These are phyloP conservation scores for Chlorella sp. DNA, from an alignment of 139 green algal species.

Conservation along the genomic window DNA sequence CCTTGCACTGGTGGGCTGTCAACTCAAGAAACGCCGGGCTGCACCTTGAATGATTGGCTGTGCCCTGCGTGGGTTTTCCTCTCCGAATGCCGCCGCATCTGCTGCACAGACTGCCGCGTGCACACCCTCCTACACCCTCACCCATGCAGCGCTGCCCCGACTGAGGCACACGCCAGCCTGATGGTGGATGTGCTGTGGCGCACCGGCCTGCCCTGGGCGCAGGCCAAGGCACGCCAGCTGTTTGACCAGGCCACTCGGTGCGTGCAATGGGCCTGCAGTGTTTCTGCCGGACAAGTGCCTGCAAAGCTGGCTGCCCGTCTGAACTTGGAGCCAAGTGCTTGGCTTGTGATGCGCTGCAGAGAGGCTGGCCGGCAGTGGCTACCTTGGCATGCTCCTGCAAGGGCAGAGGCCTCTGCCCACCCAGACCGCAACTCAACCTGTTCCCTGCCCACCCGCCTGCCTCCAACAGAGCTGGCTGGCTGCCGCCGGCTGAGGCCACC, in stretches of 20 bases:
- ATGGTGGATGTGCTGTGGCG: constrained; percentile 68
- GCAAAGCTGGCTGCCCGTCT: too few relatives aligned
- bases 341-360: too few relatives aligned
- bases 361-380: too few relatives aligned
- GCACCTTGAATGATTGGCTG: background rate
- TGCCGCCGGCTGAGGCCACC: background rate
- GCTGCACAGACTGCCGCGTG: background rate
- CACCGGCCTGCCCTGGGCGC: constrained; percentile 64
- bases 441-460: background rate
- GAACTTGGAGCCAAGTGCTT: too few relatives aligned
- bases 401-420: too few relatives aligned
- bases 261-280: background rate
- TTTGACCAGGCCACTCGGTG: constrained; percentile 61
- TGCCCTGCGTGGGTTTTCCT: background rate
- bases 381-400: too few relatives aligned
- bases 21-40: background rate
- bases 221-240: constrained; percentile 63
- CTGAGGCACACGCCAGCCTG: constrained; percentile 18
- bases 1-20: too few relatives aligned
- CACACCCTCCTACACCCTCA: background rate
- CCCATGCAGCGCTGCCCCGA: background rate
- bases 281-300: too few relatives aligned
- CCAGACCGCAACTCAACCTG: too few relatives aligned
- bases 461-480: background rate
- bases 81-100: background rate